Conservation (phyloP, 2,329 filamentous ascomycete species). For the Pseudogymnoascus sp. region DNA sequence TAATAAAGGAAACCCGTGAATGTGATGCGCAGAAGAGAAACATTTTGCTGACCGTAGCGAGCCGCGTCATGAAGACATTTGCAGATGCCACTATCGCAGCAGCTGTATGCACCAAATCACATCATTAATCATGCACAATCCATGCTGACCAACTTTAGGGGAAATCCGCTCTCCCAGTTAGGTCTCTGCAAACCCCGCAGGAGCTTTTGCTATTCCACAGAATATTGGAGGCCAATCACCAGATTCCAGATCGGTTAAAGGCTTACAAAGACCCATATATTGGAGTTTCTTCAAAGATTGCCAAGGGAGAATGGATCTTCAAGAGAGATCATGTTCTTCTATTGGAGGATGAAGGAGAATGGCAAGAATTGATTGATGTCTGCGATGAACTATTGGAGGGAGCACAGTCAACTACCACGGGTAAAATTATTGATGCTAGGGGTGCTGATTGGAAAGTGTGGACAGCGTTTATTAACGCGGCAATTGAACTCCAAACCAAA, state of each 20-base stretch:
- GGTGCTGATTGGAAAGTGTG: constrained; percentile 28
- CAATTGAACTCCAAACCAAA: constrained; percentile 16
- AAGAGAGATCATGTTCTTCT: constrained; percentile 25
- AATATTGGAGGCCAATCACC: constrained; percentile 20
- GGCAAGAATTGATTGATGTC: constrained; percentile 23
- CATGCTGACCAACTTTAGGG: neutral
- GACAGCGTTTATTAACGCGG: constrained; percentile 24
- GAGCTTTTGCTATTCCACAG: constrained; percentile 26
- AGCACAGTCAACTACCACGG: constrained; percentile 22
- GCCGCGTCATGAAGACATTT: constrained; percentile 18
- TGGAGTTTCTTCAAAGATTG: constrained; percentile 25
- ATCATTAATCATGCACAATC: neutral
- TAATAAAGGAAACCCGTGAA: constrained; percentile 8
- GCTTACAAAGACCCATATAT: constrained; percentile 24
- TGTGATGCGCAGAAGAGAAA: constrained; percentile 22
- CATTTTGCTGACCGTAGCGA: constrained; percentile 15
- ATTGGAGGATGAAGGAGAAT: constrained; percentile 19
- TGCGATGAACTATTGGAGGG: constrained; percentile 21
- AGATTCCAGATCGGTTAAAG: constrained; percentile 20
- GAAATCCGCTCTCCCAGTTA: constrained; percentile 14
- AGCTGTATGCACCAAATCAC: constrained; percentile 17
- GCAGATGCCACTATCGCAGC: constrained; percentile 24
- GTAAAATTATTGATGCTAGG: constrained; percentile 21
- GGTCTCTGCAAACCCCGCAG: constrained; percentile 28
- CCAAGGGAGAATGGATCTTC: constrained; percentile 28